Evolutionary conservation across 2,329 filamentous ascomycete genomes (phyloP).

Genomic region (Coleophoma cylindrospora): DNA sequence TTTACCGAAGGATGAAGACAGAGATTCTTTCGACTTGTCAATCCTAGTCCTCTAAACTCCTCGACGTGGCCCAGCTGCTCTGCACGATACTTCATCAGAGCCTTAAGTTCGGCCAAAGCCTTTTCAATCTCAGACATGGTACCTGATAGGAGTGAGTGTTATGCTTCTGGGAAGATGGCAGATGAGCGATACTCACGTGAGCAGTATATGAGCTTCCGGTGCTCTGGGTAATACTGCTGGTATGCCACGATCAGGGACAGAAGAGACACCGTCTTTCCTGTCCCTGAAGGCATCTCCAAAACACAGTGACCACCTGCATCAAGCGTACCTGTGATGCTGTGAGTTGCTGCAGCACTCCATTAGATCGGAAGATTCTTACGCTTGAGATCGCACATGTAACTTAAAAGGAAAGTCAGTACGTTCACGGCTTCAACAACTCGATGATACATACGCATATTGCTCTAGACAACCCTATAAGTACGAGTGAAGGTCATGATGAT

Average conservation of each 20-base stretch:
- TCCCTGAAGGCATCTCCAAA: constrained; percentile 97
- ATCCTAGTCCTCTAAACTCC: constrained; percentile 85
- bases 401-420: constrained; percentile 21
- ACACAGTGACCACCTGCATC: constrained; percentile 95
- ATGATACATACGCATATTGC: constrained; percentile 54
- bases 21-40: constrained; percentile 95
- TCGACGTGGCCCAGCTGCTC: constrained; percentile 86
- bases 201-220: constrained; percentile 96
- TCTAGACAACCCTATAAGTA: constrained; percentile 39
- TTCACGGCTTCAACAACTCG: no score
- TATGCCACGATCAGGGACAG: constrained; percentile 95
- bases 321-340: constrained; percentile 55
- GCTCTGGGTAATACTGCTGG: constrained; percentile 88
- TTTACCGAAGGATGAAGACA: constrained; percentile 96
- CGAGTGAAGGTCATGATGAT: no score
- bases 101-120: constrained; percentile 84
- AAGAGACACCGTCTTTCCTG: constrained; percentile 93
- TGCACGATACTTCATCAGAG: constrained; percentile 89
- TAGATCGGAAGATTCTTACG: constrained; percentile 28
- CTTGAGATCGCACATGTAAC: constrained; percentile 82
- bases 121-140: constrained; percentile 99
- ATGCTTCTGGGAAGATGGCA: not conserved
- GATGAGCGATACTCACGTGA: constrained; percentile 54
- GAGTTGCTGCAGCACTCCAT: no score
- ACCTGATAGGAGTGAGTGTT: constrained; percentile 33